These are phyloP conservation scores for Erucastrum elatum DNA, from an alignment of 345 rosid genomes.

Conservation along the genomic window DNA sequence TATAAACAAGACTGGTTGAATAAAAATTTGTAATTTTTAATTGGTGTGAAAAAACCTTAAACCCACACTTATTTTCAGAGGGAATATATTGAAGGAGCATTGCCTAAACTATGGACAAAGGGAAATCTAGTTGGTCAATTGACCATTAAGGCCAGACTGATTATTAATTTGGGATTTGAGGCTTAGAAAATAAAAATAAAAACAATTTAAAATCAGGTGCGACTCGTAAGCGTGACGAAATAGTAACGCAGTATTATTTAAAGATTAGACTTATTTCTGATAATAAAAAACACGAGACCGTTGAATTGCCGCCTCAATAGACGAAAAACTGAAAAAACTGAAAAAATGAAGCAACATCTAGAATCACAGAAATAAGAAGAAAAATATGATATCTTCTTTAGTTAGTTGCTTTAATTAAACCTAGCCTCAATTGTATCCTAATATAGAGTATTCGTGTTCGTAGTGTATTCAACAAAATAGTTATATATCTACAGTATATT, in stretches of 20 bases:
- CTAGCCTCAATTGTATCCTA: neutral
- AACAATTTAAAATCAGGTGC: neutral
- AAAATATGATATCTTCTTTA: neutral
- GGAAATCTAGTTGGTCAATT: conserved; percentile 29
- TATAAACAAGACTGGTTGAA: too few species aligned
- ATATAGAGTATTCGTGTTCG: neutral
- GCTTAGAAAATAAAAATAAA: neutral
- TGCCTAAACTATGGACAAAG: neutral
- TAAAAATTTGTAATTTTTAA: too few species aligned
- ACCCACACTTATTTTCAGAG: too few species aligned
- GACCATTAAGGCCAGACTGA: conserved; percentile 25
- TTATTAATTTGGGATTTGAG: conserved; percentile 1
- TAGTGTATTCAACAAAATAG: neutral
- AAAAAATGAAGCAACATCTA: neutral
- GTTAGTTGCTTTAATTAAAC: neutral
- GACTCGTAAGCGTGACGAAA: conserved; percentile 71
- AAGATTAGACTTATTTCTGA: neutral
- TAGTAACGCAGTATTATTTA: conserved; percentile 48
- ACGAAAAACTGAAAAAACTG: neutral
- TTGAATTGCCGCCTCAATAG: conserved; percentile 65
- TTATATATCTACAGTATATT: neutral
- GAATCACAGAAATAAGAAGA: neutral
- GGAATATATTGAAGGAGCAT: neutral
- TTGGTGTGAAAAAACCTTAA: too few species aligned
- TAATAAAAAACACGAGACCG: conserved; percentile 16